Conservation (phyloP, 1,284 basidiomycete species). For the Fistulinella staudtii region DNA sequence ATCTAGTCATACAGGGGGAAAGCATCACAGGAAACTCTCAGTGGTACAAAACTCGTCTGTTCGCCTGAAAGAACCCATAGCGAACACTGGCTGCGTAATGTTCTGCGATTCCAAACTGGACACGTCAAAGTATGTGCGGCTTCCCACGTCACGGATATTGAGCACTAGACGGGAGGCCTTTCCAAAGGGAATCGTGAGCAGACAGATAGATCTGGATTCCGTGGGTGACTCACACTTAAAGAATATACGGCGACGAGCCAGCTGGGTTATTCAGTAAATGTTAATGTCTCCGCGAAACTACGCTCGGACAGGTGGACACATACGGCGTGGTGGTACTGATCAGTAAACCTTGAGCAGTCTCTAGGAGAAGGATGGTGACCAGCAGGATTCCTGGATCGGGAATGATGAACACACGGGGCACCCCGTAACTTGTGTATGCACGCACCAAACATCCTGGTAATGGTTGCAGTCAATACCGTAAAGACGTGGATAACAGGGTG, state of each 20-base stretch:
- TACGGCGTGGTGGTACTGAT: not conserved
- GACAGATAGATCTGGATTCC: not conserved
- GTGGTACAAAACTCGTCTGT: not conserved
- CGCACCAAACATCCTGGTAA: not conserved
- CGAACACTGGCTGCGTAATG: not conserved
- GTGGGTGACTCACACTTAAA: not conserved
- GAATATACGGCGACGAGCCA: not conserved
- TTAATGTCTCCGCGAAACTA: not conserved
- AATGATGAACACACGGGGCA: not conserved
- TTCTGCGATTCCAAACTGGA: not conserved
- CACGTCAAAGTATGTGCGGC: not conserved
- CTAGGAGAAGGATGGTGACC: not conserved
- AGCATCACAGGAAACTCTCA: not conserved
- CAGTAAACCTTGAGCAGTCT: not conserved
- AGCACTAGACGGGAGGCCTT: slow-evolving; percentile 5
- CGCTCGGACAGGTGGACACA: not conserved
- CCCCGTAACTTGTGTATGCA: not conserved
- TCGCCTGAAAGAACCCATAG: not conserved
- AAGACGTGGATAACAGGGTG: not conserved
- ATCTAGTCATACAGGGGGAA: not conserved
- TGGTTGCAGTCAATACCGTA: not conserved
- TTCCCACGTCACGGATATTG: slow-evolving; percentile 1
- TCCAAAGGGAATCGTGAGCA: not conserved
- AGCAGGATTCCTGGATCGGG: not conserved
- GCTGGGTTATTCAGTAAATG: not conserved